Conservation (phyloP, 257 asterid species). For the Scutellaria galericulata region DNA sequence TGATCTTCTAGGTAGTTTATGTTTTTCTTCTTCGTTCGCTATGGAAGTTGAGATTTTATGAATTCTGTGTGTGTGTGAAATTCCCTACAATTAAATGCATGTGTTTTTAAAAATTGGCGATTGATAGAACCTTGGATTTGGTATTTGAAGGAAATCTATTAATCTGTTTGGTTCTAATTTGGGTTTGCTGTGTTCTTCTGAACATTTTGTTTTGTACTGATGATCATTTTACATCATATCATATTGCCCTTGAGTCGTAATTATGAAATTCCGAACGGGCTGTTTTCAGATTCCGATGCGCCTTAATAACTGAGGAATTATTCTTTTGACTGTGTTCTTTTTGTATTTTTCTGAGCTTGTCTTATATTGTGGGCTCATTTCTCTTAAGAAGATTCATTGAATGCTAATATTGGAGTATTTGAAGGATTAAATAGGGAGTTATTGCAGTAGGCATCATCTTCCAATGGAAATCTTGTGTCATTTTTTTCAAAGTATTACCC, state of each 20-base stretch:
- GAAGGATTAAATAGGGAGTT: conserved; percentile 16
- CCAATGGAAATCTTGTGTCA: conserved; percentile 2
- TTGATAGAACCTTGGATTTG: conserved; percentile 11
- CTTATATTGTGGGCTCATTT: neutral
- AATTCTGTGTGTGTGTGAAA: neutral
- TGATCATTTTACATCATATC: conserved; percentile 21
- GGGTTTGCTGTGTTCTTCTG: conserved; percentile 16
- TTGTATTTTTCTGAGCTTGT: neutral
- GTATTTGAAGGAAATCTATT: conserved; percentile 31
- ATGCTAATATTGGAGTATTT: conserved; percentile 11
- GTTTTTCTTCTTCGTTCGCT: conserved; percentile 22
- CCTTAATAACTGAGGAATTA: neutral
- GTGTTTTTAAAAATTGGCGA: conserved; percentile 17
- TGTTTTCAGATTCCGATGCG: neutral
- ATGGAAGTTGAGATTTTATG: conserved; percentile 18
- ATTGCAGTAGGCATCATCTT: conserved; percentile 20
- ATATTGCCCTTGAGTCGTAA: conserved; percentile 3
- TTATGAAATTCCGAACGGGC: neutral
- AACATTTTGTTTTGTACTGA: conserved; percentile 10
- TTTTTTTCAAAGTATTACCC: neutral
- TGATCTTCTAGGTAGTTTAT: conserved; percentile 20
- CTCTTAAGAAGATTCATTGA: conserved; percentile 17
- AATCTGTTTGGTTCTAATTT: conserved; percentile 4
- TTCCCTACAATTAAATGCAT: neutral
- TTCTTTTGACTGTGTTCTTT: neutral